A percentile compares a stretch with the other conserved stretches of the same genome.
Evolutionary conservation across 257 asterid species (phyloP).

Genomic region (Hygrophila difformis): DNA sequence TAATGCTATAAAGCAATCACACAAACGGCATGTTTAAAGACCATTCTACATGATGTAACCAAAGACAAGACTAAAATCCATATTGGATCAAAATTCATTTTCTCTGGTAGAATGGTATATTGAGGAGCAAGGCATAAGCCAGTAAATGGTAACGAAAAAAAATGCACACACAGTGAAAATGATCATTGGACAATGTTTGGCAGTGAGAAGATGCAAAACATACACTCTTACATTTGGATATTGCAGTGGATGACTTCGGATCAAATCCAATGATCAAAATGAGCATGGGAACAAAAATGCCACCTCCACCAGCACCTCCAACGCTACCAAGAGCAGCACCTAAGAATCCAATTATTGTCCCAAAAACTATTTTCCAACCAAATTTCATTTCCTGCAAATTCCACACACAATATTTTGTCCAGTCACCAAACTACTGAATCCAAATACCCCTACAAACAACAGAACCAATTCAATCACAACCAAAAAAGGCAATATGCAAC

Average conservation of each 20-base stretch:
- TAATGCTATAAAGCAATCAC: not conserved
- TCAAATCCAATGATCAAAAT: conserved; percentile 46
- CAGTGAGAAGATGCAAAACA: too few relatives aligned
- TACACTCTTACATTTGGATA: conserved; percentile 52
- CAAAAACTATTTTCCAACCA: conserved; percentile 45
- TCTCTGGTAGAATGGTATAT: not conserved
- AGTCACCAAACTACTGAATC: not conserved
- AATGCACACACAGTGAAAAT: not conserved
- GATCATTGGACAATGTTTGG: not conserved
- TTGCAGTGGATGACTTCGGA: conserved; percentile 52
- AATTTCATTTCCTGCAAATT: conserved; percentile 38
- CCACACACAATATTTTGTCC: not conserved
- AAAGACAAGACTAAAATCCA: not conserved
- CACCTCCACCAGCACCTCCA: conserved; percentile 66
- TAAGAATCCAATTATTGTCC: conserved; percentile 48
- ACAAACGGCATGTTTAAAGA: not conserved
- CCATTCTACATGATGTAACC: not conserved
- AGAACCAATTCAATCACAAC: not conserved
- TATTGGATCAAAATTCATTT: not conserved
- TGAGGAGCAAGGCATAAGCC: not conserved
- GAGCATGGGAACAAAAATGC: conserved; percentile 57
- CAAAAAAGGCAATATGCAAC: not conserved
- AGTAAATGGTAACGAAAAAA: not conserved
- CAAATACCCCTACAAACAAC: not conserved
- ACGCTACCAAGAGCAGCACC: conserved; percentile 68